These are phyloP conservation scores for Berberis thunbergii DNA, from an alignment of 164 flowering plant species.

Conservation along the genomic window DNA sequence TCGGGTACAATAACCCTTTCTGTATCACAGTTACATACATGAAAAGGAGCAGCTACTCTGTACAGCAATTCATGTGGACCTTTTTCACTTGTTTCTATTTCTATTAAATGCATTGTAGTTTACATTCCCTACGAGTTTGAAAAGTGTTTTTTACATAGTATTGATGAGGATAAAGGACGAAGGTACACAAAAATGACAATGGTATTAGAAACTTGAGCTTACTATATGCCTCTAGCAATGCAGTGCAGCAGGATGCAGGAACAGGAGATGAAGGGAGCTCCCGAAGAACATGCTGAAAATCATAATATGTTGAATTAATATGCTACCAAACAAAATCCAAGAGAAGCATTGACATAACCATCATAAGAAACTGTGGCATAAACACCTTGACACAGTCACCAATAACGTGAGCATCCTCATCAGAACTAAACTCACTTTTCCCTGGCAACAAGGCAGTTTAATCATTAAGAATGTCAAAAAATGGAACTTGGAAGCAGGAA, in stretches of 20 bases:
- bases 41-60: too few relatives aligned
- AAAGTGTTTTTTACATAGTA: too few relatives aligned
- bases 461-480: background rate
- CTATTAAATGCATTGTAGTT: too few relatives aligned
- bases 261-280: constrained; percentile 2
- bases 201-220: background rate
- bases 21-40: too few relatives aligned
- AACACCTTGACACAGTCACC: constrained; percentile 96
- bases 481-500: background rate
- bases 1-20: too few relatives aligned
- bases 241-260: constrained; percentile 6
- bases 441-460: constrained; percentile 30
- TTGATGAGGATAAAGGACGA: background rate
- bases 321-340: too few relatives aligned
- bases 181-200: background rate
- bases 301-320: background rate
- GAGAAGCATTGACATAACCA: too few relatives aligned
- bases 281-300: constrained; percentile 1
- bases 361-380: too few relatives aligned
- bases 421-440: constrained; percentile 72
- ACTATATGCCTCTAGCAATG: constrained; percentile 1
- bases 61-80: too few relatives aligned
- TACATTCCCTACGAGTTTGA: too few relatives aligned
- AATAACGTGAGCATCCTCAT: constrained; percentile 98
- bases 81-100: too few relatives aligned